Evolutionary conservation across 352 stramenopile genomes (phyloP).

Genomic region (Plasmopara viticola): DNA sequence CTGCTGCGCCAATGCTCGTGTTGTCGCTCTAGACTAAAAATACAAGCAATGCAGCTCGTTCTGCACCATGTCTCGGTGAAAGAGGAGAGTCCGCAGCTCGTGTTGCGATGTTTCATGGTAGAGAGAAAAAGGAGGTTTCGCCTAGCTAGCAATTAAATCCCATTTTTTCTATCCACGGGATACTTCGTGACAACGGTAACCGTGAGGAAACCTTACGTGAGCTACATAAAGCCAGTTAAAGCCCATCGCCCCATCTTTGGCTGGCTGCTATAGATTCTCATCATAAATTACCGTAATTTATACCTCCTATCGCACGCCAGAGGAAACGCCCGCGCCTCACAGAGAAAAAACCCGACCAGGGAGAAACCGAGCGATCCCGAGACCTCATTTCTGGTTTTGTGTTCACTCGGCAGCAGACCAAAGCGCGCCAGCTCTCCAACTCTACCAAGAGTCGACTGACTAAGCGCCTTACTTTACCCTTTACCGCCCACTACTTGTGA

Average conservation of each 20-base stretch:
- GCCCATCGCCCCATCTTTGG: slow-evolving; percentile 8
- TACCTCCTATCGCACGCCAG: slow-evolving; percentile 21
- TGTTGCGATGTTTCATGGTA: background rate
- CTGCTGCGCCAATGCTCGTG: background rate
- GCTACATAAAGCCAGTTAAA: slow-evolving; percentile 20
- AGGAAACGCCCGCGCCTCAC: slow-evolving; percentile 10
- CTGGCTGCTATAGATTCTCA: slow-evolving; percentile 16
- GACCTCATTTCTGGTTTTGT: slow-evolving; percentile 59
- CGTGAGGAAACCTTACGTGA: slow-evolving; percentile 4
- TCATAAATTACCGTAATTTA: slow-evolving; percentile 31
- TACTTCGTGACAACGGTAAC: background rate
- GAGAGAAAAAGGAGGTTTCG: background rate
- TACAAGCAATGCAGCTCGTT: background rate
- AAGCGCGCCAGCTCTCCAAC: slow-evolving; percentile 14
- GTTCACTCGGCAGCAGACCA: slow-evolving; percentile 32
- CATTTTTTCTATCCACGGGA: background rate
- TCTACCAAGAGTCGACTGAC: slow-evolving; percentile 11
- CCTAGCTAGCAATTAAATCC: background rate
- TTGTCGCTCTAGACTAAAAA: background rate
- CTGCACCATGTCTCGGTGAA: background rate
- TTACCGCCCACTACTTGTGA: background rate
- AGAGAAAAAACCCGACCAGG: slow-evolving; percentile 16
- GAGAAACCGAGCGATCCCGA: slow-evolving; percentile 9
- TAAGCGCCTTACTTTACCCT: slow-evolving; percentile 14
- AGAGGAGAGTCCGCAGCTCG: background rate